Evolutionary conservation across 768 basidiomycete genomes (phyloP).

Genomic region (Artomyces pyxidatus): DNA sequence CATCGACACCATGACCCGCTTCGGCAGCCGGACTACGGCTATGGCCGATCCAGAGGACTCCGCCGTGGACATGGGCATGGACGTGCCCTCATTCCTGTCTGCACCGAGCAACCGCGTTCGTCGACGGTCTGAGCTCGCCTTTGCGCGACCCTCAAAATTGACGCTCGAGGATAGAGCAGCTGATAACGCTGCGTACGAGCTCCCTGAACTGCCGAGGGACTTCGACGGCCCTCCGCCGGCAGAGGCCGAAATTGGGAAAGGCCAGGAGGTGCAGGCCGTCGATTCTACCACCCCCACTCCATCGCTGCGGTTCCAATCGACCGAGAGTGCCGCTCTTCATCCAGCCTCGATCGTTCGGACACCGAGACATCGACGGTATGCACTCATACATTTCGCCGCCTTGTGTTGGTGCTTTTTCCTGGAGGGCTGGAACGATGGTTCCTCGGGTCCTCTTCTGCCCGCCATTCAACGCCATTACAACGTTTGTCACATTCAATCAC

Average conservation of each 20-base stretch:
- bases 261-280: background rate
- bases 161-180: background rate
- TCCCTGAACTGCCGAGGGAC: background rate
- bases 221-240: background rate
- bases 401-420: conserved; percentile 47
- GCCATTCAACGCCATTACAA: conserved; percentile 10
- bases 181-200: background rate
- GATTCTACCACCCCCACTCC: background rate
- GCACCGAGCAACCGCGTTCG: conserved; percentile 2
- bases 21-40: too few relatives aligned
- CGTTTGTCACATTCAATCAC: conserved; percentile 1
- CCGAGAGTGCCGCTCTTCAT: background rate
- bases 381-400: conserved; percentile 6
- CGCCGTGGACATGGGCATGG: background rate
- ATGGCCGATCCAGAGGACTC: background rate
- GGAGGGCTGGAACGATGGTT: conserved; percentile 73
- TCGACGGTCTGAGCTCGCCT: conserved; percentile 2
- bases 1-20: background rate
- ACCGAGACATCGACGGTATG: background rate
- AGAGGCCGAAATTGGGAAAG: background rate
- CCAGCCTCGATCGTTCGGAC: background rate
- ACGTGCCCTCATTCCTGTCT: background rate
- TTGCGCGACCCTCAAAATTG: background rate
- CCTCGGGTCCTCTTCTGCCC: conserved; percentile 40
- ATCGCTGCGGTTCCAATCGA: background rate